Conservation (phyloP, 768 basidiomycete genomes). For the Psilocybe cyanescens region DNA sequence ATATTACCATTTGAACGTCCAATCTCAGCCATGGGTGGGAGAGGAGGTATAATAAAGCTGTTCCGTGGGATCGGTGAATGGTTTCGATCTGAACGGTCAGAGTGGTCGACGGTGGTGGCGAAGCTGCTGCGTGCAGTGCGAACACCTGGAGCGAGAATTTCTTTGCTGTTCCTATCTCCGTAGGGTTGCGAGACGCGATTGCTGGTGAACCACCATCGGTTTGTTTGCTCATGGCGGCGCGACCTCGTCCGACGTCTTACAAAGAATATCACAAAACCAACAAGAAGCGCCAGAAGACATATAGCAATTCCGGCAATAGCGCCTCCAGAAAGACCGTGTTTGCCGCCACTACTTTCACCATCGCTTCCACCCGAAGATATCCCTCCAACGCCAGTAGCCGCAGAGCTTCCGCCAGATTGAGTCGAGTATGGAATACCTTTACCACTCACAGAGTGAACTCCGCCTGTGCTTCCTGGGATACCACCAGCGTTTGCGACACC, state of each 20-base stretch:
- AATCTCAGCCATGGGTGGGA: conserved; percentile 62
- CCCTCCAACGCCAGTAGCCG: background rate
- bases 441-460: background rate
- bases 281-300: conserved; percentile 34
- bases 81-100: conserved; percentile 29
- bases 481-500: conserved; percentile 12
- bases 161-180: conserved; percentile 25
- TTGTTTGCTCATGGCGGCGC: conserved; percentile 45
- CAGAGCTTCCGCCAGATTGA: background rate
- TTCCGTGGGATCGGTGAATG: background rate
- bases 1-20: conserved; percentile 37
- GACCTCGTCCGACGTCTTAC: conserved; percentile 49
- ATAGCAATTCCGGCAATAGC: conserved; percentile 51
- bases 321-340: conserved; percentile 35
- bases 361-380: background rate
- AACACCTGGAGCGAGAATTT: conserved; percentile 25
- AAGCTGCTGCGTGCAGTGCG: conserved; percentile 61
- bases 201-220: conserved; percentile 48
- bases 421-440: conserved; percentile 1
- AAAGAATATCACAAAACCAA: conserved; percentile 42
- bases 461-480: background rate
- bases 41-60: conserved; percentile 32
- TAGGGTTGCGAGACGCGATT: conserved; percentile 27
- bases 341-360: conserved; percentile 3
- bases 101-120: conserved; percentile 56